Evolutionary conservation across 495 filamentous ascomycete species (phyloP).

Genomic region (Penicillium verhagenii): DNA sequence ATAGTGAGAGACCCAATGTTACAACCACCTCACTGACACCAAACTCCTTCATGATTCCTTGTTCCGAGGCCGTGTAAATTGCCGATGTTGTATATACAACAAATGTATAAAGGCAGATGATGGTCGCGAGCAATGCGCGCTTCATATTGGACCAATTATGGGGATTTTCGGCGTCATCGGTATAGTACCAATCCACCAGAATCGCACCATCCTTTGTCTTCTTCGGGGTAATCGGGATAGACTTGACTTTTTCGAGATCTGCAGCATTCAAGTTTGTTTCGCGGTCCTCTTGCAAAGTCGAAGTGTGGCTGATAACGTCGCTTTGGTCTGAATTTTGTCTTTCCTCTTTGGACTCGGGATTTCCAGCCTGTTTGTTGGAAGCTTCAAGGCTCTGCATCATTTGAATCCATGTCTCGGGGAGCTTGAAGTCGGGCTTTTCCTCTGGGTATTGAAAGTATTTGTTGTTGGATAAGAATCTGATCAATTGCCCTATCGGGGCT

Average conservation of each 20-base stretch:
- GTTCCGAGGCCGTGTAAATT: conserved; percentile 31
- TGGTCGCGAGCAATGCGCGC: conserved; percentile 20
- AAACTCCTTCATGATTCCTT: conserved; percentile 40
- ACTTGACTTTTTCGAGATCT: conserved; percentile 43
- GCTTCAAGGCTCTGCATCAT: conserved; percentile 15
- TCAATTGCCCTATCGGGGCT: conserved; percentile 52
- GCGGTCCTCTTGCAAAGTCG: conserved; percentile 27
- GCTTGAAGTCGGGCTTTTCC: conserved; percentile 50
- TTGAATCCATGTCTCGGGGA: conserved; percentile 45
- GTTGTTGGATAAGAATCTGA: conserved; percentile 50
- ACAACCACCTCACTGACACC: conserved; percentile 37
- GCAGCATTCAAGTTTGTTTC: conserved; percentile 39
- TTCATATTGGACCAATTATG: conserved; percentile 50
- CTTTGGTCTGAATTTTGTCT: neutral
- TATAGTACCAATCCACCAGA: conserved; percentile 57
- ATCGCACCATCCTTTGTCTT: conserved; percentile 39
- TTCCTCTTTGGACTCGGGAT: neutral
- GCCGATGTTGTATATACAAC: conserved; percentile 37
- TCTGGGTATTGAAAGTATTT: conserved; percentile 54
- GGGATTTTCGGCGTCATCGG: conserved; percentile 53
- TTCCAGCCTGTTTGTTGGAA: conserved; percentile 8
- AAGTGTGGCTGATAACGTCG: conserved; percentile 15
- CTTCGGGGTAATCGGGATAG: conserved; percentile 45
- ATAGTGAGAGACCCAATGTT: conserved; percentile 51
- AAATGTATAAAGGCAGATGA: conserved; percentile 36